Evolutionary conservation across 2,329 filamentous ascomycete genomes (phyloP).

Genomic region (Diplodia seriata): DNA sequence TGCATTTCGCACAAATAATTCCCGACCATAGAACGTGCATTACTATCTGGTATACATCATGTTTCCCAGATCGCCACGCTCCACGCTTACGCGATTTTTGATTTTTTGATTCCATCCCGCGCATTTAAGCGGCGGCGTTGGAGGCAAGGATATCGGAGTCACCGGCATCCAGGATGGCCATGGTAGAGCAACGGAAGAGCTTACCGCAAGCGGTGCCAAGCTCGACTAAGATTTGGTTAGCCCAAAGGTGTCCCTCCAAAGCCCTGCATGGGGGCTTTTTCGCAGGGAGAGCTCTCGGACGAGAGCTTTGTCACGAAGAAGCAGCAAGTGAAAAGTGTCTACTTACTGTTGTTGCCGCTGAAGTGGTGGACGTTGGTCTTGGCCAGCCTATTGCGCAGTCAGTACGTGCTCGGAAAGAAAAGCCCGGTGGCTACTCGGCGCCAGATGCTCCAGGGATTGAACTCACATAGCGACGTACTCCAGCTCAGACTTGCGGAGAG

Average conservation of each 20-base stretch:
- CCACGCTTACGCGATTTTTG: constrained; percentile 4
- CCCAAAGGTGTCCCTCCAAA: constrained; percentile 83
- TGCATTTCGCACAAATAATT: constrained; percentile 4
- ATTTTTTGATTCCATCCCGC: not conserved
- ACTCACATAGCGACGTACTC: constrained; percentile 66
- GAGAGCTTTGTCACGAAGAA: constrained; percentile 22
- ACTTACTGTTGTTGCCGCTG: constrained; percentile 96
- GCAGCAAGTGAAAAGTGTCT: constrained; percentile 39
- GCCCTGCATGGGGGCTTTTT: constrained; percentile 80
- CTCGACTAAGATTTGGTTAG: constrained; percentile 77
- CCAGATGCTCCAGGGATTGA: too few species aligned
- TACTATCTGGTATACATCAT: constrained; percentile 28
- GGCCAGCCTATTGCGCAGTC: constrained; percentile 58
- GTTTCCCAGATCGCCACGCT: constrained; percentile 22
- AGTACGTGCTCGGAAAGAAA: too few species aligned
- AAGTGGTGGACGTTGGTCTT: constrained; percentile 99
- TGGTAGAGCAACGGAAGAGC: constrained; percentile 97
- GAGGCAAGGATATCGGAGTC: constrained; percentile 95
- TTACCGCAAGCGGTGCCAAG: constrained; percentile 98
- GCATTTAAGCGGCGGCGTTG: constrained; percentile 56
- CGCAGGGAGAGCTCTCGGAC: constrained; percentile 70
- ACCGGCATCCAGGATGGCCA: constrained; percentile 95
- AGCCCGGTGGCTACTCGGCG: too few species aligned
- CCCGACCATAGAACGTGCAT: constrained; percentile 31
- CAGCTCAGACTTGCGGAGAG: constrained; percentile 96